Base-by-base conservation (phyloP, 2,329 filamentous ascomycete species). In the Alternaria brassicicola region DNA sequence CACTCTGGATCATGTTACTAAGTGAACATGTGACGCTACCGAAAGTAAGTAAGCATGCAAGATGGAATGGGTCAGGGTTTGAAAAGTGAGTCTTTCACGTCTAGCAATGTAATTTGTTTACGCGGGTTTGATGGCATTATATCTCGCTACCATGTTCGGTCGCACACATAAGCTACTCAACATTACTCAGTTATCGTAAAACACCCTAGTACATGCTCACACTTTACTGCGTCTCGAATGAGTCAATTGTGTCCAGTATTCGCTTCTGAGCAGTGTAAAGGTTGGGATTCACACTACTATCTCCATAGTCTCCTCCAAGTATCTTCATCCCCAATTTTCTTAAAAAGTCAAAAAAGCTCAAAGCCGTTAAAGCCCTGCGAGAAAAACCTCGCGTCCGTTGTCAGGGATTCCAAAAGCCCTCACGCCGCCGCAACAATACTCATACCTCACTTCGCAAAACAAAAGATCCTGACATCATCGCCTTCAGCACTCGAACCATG, bases 1-100 rank as follows among this genome's bases (percentile, higher is more conserved):
- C 2, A 43, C 36, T 6, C 13, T 58, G 19, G 31, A 30, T 0
- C n/a, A 42, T 13, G 55, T 47, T 21, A 42, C 47, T 19, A 39
- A 52, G 17, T 52, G 31, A 48, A n/a, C 5, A 33, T 9, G 15
- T 1, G 10, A 17, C 8, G 8, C 15, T 47, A 25, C 30, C n/a
- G 13, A 30, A 2, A 12, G 13, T 47, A 15, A 21, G 7, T n/a
- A 13, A 47, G 28, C 15, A n/a, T n/a, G 28, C 15, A 47, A 31
- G 28, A 13, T 47, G 1, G 28, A 10, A 33, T 15, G 17, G 15
- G 19, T 6, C 6, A 47, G 17, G 17, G 6, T 12, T 30, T 12
- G 2, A 6, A 30, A 10, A 19, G 10, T 7, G n/a, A 8, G 3
- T 30, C 10, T 30, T 8, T 26, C 33, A 8, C 3, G 33, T 35